Base-by-base conservation (phyloP, 805 yeast species). In the Candida corydali region DNA sequence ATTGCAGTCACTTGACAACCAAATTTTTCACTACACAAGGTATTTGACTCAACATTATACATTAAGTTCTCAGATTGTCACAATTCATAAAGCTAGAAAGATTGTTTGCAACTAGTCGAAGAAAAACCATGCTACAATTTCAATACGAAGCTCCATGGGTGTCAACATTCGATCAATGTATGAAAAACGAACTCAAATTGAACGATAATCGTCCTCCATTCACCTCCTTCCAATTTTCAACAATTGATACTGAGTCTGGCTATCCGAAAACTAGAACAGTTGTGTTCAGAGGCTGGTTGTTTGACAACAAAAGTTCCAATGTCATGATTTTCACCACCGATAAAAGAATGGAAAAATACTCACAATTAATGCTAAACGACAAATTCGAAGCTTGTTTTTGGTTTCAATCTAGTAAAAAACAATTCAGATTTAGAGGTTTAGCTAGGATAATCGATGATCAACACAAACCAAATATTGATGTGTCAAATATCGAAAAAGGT, bases 371-470 rank as follows among this genome's bases (percentile, higher is more conserved):
- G 15, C 47, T 54, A 33, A 71, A 79, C 46, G 75, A 80, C 36
- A 65, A 67, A 38, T 81, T 78, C 54, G 95, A 86, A 60, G 84
- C 86, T 1, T 82, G 86, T 40, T 84, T 83, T 53, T 82, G 85
- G 64, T 82, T 86, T 52, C 73, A 69, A 7, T 66, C 65, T 16
- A 55, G 73, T 17, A 72, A 73, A 54, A 81, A 75, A 50, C 95
- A 86, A 59, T 83, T 80, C 54, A 66, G 95, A 47, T 65, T 86
- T 42, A 70, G 78, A 39, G 95, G 95, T 9, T 57, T 65, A 18
- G 84, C 84, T 10, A 70, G 77, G 43, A 50, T 66, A 23, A 53
- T 67, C 23, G 70, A 64, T 45, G 52, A 49, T 35, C 44, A 43
- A 8, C 45, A 55, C 39, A 46, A 45, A 14, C 73, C 73, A 2